Base-by-base conservation (phyloP, 2,329 filamentous ascomycete genomes). In the Paecilomyces sp. region DNA sequence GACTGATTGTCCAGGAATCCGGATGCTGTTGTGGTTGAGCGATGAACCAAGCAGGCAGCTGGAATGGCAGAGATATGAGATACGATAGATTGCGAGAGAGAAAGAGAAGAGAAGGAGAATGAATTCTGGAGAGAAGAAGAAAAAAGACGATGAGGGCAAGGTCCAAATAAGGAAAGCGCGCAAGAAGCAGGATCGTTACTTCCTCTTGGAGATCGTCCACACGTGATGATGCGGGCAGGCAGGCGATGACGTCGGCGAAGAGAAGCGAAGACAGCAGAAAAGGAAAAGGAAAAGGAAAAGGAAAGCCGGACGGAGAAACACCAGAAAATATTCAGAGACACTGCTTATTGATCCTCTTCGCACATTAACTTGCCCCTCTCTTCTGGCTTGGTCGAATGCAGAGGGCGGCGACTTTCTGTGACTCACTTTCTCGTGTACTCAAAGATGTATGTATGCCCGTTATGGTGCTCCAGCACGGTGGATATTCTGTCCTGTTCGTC, bases 71-170 rank as follows among this genome's bases (percentile, higher is more conserved):
- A 52, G 51, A 51, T 57, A 36, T 22, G 25, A 57, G 36, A 52
- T 15, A 28, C 54, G 34, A 51, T 34, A 54, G 30, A 57, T 28
- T 36, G 47, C 56, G 54, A 55, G 36, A 24, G 41, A 58, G 51
- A 25, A 36, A 56, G 58, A 53, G 55, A 55, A 54, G 62, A 58
- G 59, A 57, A 58, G 58, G 18, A 62, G 28, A 11, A 24, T 13
- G 1, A n/a, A 12, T 28, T n/a, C 24, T 22, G 1, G 13, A 2
- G 24, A 53, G 15, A 25, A 53, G 51, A n/a, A 33, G 9, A 33
- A 33, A 33, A 33, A 33, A 33, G 31, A 33, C 11, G 25, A 28
- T 28, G 25, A 28, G 25, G 3, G 8, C 31, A 33, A 18, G 41
- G 22, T 8, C 41, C 41, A 18, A 15, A 47, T 47, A 7, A 47